phyloP scores from a whole-genome alignment of 228 moss, liverwort and hornwort species.

The Sphagnum fallax region DNA sequence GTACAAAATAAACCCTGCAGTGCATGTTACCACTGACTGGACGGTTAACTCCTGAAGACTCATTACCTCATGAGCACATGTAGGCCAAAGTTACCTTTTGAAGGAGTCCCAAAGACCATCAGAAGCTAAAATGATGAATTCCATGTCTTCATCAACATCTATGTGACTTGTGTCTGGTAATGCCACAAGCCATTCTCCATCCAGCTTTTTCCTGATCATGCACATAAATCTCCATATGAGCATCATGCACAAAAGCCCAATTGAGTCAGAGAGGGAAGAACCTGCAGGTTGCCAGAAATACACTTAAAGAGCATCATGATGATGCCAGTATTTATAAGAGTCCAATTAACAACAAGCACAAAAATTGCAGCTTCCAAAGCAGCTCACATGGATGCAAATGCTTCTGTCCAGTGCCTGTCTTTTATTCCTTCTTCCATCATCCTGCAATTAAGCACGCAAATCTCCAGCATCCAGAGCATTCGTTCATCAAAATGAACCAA shows the following conservation, averaged over 20 bases:
- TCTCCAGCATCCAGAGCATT: too few species aligned
- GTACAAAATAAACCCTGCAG: too few species aligned
- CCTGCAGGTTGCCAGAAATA: too few species aligned
- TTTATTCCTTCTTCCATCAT: slow-evolving; percentile 67
- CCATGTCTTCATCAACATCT: slow-evolving; percentile 22
- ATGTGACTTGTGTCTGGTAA: slow-evolving; percentile 35
- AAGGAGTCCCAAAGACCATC: slow-evolving; percentile 57
- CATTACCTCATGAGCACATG: too few species aligned
- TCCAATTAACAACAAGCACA: slow-evolving; percentile 8
- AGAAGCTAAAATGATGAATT: slow-evolving; percentile 43
- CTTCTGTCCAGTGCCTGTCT: slow-evolving; percentile 57
- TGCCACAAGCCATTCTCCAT: slow-evolving; percentile 43
- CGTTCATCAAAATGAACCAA: too few species aligned
- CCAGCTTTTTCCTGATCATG: slow-evolving; percentile 30
- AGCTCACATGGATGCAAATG: slow-evolving; percentile 51
- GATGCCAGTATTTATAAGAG: slow-evolving; percentile 16
- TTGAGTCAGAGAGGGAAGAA: too few species aligned
- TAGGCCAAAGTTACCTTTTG: slow-evolving; percentile 22
- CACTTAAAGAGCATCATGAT: too few species aligned
- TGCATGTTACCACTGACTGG: too few species aligned
- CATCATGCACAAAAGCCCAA: too few species aligned
- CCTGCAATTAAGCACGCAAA: slow-evolving; percentile 19
- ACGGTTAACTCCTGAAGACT: too few species aligned
- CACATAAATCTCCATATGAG: background rate
- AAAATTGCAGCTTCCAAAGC: background rate